These are phyloP conservation scores for Dichomitus squalens DNA, from an alignment of 1,284 basidiomycete species.

Conservation along the genomic window DNA sequence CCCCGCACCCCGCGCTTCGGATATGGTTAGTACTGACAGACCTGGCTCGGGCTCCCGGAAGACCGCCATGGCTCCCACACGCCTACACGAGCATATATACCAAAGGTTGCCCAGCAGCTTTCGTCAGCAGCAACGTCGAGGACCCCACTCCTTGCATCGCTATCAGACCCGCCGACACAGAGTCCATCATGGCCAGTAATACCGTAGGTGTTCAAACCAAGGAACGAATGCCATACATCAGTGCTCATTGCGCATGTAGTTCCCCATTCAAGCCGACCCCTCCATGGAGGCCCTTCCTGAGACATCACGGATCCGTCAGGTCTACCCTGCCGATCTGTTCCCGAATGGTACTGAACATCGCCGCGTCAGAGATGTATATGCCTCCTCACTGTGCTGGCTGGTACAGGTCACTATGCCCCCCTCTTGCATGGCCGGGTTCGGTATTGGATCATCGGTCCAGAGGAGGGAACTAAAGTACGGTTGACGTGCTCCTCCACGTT, in stretches of 20 bases:
- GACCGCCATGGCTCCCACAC: no score
- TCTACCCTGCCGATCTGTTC: slow-evolving; percentile 33
- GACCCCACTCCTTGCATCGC: no score
- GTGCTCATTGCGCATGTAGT: slow-evolving; percentile 8
- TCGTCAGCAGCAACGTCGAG: no score
- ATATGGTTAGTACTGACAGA: no score
- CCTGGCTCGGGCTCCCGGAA: no score
- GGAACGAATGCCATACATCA: no score
- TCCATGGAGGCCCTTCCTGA: slow-evolving; percentile 32
- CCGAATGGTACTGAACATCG: slow-evolving; percentile 25
- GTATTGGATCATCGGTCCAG: slow-evolving; percentile 80
- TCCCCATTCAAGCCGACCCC: slow-evolving; percentile 24
- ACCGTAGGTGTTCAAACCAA: no score
- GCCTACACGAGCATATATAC: no score
- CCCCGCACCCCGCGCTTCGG: no score
- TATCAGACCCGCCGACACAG: no score
- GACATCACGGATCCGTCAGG: slow-evolving; percentile 25
- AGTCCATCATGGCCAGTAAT: neutral
- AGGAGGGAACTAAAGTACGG: slow-evolving; percentile 62
- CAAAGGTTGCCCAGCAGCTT: no score
- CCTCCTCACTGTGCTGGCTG: neutral
- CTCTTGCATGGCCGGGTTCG: slow-evolving; percentile 42
- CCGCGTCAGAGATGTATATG: neutral
- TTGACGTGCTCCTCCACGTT: neutral
- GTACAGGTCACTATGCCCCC: slow-evolving; percentile 28